These are phyloP conservation scores for Sanghuangporus baumii DNA, from an alignment of 1,284 basidiomycete species.

Conservation along the genomic window DNA sequence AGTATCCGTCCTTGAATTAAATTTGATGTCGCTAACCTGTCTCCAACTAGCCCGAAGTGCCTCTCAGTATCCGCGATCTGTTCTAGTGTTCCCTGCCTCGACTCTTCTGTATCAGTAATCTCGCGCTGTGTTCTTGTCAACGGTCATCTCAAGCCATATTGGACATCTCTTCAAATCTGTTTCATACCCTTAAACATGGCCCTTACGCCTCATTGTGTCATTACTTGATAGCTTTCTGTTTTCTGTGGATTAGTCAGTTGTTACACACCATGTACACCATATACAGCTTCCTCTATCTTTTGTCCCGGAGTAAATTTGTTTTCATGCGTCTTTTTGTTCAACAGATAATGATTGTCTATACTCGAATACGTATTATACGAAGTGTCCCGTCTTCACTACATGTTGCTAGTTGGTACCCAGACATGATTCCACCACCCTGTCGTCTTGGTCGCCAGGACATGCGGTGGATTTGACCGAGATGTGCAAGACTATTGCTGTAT, in stretches of 20 bases:
- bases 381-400: conserved; percentile 74
- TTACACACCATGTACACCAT: conserved; percentile 62
- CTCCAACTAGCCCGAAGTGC: conserved; percentile 70
- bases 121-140: conserved; percentile 26
- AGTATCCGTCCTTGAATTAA: conserved; percentile 28
- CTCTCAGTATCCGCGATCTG: conserved; percentile 80
- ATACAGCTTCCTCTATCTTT: conserved; percentile 35
- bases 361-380: conserved; percentile 12
- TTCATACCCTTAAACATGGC: conserved; percentile 60
- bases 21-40: conserved; percentile 17
- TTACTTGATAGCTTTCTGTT: conserved; percentile 45
- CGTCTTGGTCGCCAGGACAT: conserved; percentile 56
- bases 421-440: conserved; percentile 17
- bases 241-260: conserved; percentile 35
- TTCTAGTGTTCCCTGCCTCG: conserved; percentile 52
- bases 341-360: conserved; percentile 20
- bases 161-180: conserved; percentile 32
- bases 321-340: background rate
- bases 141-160: conserved; percentile 28
- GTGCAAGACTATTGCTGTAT: conserved; percentile 43
- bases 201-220: conserved; percentile 51
- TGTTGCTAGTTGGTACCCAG: conserved; percentile 36
- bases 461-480: conserved; percentile 64
- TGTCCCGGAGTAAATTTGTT: conserved; percentile 15
- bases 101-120: conserved; percentile 74